Base-by-base conservation (phyloP, 306 rosid genomes). In the Quercus suber region DNA sequence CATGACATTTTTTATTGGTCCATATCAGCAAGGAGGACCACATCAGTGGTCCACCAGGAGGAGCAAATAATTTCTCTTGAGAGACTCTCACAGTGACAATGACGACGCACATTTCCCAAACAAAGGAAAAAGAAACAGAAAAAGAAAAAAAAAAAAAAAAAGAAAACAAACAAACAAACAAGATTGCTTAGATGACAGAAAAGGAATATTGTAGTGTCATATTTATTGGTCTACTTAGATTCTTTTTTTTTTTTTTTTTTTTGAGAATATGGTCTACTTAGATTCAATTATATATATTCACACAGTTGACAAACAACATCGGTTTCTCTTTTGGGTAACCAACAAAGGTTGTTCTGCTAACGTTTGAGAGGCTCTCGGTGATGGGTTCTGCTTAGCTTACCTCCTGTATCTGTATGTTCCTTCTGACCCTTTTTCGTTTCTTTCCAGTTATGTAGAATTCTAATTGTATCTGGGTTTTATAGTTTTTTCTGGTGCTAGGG, bases 371-470 rank as follows among this genome's bases (percentile, higher is more conserved):
- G 17, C 30, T 63, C 3, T 31, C 21, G 67, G 41, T 61, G 59
- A 77, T 21, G 75, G 51, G 51, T 35, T 77, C 76, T 77, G 74
- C 59, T 51, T 28, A 76, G 77, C 78, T 56, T 73, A 45, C 4
- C 51, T 51, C 14, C 58, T 81, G 27, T 57, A 14, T 52, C 74
- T 27, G 76, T 80, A 78, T 41, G 87, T 76, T 41, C 68, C 35
- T 8, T 13, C 41, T 55, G 53, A 51, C 51, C 1, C 55, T 55
- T 30, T 28, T 45, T 21, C 35, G 20, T 25, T 69, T 61, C 74
- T 45, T 2, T 51, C 49, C 11, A 6, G 51, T 43, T 55, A 35
- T 65, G 21, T 4, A 5, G 37, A 28, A 51, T 55, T 33, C 41
- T 20, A 10, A 3, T 78, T 61, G 70, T n/a, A 49, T 21, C 21